Base-by-base conservation (phyloP, 2,329 filamentous ascomycete species). In the Penicillium vulpinum region DNA sequence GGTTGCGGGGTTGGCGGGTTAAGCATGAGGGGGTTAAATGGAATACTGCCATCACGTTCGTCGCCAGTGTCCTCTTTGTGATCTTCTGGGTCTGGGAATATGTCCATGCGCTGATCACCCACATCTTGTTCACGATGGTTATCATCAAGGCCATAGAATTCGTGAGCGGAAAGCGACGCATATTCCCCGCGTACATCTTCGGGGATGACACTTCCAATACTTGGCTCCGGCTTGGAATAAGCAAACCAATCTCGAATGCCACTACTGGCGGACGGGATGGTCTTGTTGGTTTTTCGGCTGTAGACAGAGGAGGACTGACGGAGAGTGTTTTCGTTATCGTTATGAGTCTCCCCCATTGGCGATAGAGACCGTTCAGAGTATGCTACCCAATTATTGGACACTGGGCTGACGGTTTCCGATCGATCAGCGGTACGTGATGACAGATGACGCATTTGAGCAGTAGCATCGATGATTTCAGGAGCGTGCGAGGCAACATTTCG, bases 1-100 rank as follows among this genome's bases (percentile, higher is more conserved):
- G 73, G 73, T 40, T 70, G 70, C 2, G 77, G 77, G 7, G 76
- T 78, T 21, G 77, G 77, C 22, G 77, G 77, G 50, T 80, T 80
- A 68, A 80, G 74, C 56, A 70, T 72, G 18, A 80, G 66, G 3
- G 78, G 78, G 39, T 79, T 77, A n/a, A 74, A 64, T 7, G 61
- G 67, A 31, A 71, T 58, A 22, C n/a, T 29, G 3, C 56, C 56
- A 16, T 64, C 49, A 16, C 40, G 51, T 6, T 64, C 62, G 28
- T 66, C 61, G n/a, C 68, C 62, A 2, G 62, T 56, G 35, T 67
- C 61, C 15, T 67, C 60, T 18, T 67, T 67, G 33, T 72, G 64
- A 28, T 71, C 63, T 31, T 68, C 67, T 16, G 71, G 67, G 46
- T 73, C 71, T 18, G 68, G 62, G 57, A 70, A 70, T 41, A 73